Base-by-base conservation (phyloP, 2,329 filamentous ascomycete genomes). In the Tolypocladium ophioglossoides region DNA sequence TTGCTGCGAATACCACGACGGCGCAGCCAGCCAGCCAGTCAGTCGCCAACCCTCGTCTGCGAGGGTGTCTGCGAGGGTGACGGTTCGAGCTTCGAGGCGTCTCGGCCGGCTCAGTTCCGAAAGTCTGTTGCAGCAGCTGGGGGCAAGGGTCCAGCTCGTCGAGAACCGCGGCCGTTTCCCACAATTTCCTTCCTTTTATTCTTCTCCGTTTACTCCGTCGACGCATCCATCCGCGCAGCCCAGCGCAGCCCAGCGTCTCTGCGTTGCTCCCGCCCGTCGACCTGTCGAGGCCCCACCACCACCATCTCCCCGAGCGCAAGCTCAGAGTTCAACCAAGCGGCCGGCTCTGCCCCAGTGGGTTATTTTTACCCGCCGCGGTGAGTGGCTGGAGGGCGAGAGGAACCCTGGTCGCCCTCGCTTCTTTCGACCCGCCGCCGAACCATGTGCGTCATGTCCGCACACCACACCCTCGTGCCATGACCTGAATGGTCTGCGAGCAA, bases 281-380 rank as follows among this genome's bases (percentile, higher is more conserved):
- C 34, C 34, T 8, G 24, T 32, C 44, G 30, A 47, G 12, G 27
- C n/a, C 50, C 27, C 46, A 44, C 49, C 22, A 20, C 24, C 22
- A 27, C 14, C 41, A 46, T 9, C 10, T 22, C 39, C 1, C 11
- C 40, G 22, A 30, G 41, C 9, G 37, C 44, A 52, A n/a, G n/a
- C n/a, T n/a, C n/a, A n/a, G n/a, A n/a, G n/a, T n/a, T n/a, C n/a
- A 47, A n/a, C 55, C 49, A 54, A 40, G 27, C 46, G n/a, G 37
- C 46, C 38, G 52, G 50, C 55, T 54, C 48, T 47, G 34, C 40
- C 41, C 52, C 51, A n/a, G 54, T 35, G 38, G 61, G 64, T 65
- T 67, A 66, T 67, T 67, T 66, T 66, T 67, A 66, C 37, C 52
- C 34, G 35, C 18, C 14, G 50, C 39, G 50, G 52, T 53, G 55